These are phyloP conservation scores for Colletotrichum navitas DNA, from an alignment of 2,329 filamentous ascomycete species.

Conservation along the genomic window DNA sequence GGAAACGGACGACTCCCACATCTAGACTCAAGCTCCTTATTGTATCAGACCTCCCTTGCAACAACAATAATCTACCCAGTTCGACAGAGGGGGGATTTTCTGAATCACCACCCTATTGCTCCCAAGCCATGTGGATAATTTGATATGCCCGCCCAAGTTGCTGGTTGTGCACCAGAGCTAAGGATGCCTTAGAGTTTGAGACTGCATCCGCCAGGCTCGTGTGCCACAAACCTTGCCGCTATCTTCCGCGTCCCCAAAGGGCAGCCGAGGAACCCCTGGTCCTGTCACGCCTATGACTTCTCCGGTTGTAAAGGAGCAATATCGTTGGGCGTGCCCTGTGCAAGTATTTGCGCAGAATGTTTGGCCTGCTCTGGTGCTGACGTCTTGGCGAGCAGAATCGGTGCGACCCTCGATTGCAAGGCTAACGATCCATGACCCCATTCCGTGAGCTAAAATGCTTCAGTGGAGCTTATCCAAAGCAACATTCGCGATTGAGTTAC, in stretches of 20 bases:
- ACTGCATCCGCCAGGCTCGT: constrained; percentile 22
- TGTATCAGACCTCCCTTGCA: background rate
- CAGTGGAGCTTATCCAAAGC: constrained; percentile 8
- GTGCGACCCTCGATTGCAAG: background rate
- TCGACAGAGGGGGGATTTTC: background rate
- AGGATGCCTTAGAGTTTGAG: constrained; percentile 25
- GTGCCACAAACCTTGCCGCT: constrained; percentile 27
- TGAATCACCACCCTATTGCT: background rate
- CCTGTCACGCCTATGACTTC: background rate
- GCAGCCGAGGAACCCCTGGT: background rate
- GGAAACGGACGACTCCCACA: constrained; percentile 15
- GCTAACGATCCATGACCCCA: background rate
- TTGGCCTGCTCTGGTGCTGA: constrained; percentile 14
- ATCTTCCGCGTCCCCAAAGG: constrained; percentile 14
- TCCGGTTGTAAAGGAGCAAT: constrained; percentile 1
- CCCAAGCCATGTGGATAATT: background rate
- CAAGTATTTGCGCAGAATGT: constrained; percentile 1
- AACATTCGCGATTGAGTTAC: background rate
- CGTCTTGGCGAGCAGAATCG: constrained; percentile 7
- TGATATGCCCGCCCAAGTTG: background rate
- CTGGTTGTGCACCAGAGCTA: constrained; percentile 2
- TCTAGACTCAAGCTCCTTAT: background rate
- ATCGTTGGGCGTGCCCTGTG: background rate
- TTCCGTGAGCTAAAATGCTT: background rate
- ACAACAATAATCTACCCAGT: constrained; percentile 1